Base-by-base conservation (phyloP, 2,329 filamentous ascomycete species). In the Monosporascus cannonballus region DNA sequence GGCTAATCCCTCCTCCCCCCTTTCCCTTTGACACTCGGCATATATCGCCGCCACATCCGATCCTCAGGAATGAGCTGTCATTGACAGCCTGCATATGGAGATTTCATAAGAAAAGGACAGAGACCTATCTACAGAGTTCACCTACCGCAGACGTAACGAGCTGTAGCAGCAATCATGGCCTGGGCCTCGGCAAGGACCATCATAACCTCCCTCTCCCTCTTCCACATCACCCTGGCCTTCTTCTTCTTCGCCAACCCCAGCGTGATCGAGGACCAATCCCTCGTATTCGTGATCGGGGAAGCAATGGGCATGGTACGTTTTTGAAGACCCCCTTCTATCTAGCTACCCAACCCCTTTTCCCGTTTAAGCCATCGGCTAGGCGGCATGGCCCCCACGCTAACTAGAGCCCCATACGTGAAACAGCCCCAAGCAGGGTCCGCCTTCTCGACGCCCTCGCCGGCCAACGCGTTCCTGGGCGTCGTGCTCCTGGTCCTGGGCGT, bases 201-300 rank as follows among this genome's bases (percentile, higher is more conserved):
- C 69, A 86, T 96, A 62, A 87, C 89, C 61, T 86, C 84, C 50
- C 75, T 96, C 61, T 88, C 87, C 61, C 80, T 96, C 67, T 90
- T 94, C 75, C 89, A 96, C 73, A 71, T 96, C 59, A 89, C 89
- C 6, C 76, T 94, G 48, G 90, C 86, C 63, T 91, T 86, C 56
- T 90, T 94, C 75, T 87, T 96, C 73, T 78, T 95, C 63, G 86
- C 83, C 42, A 85, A 79, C 54, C 92, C 92, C 6, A 73, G 75
- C 56, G 77, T 81, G 44, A 78, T 96, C 62, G 84, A 88, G 48
- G 86, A 93, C 65, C 90, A 95, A 64, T 84, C 86, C 50, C 70
- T 96, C 22, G 89, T 96, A 47, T 89, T 84, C 61, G 80, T 96
- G 30, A 73, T 96, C 25, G 90, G 90, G 51, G 87, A 95, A 70